Percentiles rank a stretch among this genome's conserved stretches.
These are phyloP conservation scores for Trichoderma guizhouense DNA, from an alignment of 2,329 filamentous ascomycete genomes.

Conservation along the genomic window DNA sequence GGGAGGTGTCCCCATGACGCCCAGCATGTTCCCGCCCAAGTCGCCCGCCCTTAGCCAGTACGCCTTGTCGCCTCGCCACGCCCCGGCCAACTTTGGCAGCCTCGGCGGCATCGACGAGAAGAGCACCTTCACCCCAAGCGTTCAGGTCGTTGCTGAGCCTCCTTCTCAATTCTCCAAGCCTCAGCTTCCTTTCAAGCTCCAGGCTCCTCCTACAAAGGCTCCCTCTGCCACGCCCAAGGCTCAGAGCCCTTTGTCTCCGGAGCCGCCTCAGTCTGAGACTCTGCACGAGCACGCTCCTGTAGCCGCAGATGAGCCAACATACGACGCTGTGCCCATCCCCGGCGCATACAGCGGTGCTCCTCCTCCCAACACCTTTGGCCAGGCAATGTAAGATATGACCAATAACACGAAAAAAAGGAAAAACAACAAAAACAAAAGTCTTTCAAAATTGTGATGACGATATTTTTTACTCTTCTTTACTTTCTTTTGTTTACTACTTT, in stretches of 20 bases:
- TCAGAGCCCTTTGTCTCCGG: slow-evolving; percentile 60
- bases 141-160: slow-evolving; percentile 58
- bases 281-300: slow-evolving; percentile 63
- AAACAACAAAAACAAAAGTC: not conserved
- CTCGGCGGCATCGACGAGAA: slow-evolving; percentile 43
- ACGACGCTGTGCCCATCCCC: slow-evolving; percentile 84
- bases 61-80: slow-evolving; percentile 60
- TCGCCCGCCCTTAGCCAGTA: slow-evolving; percentile 45
- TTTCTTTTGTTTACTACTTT: slow-evolving; percentile 4
- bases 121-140: slow-evolving; percentile 52
- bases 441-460: not conserved
- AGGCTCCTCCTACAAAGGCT: slow-evolving; percentile 76
- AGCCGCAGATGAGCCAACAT: slow-evolving; percentile 77
- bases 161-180: slow-evolving; percentile 57
- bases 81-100: slow-evolving; percentile 54
- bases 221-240: slow-evolving; percentile 72
- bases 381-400: slow-evolving; percentile 25
- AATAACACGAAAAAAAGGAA: not conserved
- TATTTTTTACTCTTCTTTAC: slow-evolving; percentile 8
- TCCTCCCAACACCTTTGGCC: slow-evolving; percentile 44
- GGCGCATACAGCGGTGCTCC: slow-evolving; percentile 68
- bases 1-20: slow-evolving; percentile 56
- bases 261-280: slow-evolving; percentile 38
- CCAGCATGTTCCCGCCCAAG: slow-evolving; percentile 36
- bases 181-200: slow-evolving; percentile 73